phyloP scores from a whole-genome alignment of 2,329 filamentous ascomycete genomes.

The Aspergillus melleus region DNA sequence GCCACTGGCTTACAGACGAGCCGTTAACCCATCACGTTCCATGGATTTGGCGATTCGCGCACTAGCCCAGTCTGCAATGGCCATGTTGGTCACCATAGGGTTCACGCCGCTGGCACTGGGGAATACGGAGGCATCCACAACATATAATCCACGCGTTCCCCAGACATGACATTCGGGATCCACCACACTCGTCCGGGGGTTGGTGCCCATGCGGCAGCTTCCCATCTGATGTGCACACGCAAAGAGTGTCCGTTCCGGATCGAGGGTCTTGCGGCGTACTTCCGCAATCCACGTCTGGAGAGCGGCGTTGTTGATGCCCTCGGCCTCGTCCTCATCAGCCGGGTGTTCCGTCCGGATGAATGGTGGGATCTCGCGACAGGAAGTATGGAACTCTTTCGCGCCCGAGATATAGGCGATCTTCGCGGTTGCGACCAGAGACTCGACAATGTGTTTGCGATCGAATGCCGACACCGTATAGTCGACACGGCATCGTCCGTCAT shows the following conservation, averaged over 20 bases:
- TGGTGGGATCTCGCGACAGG: constrained; percentile 61
- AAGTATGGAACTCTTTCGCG: constrained; percentile 74
- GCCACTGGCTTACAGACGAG: constrained; percentile 23
- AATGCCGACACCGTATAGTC: constrained; percentile 70
- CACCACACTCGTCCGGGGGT: constrained; percentile 44
- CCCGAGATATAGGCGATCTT: constrained; percentile 78
- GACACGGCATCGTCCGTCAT: constrained; percentile 64
- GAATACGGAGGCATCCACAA: constrained; percentile 52
- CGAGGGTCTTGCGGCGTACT: constrained; percentile 47
- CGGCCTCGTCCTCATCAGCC: constrained; percentile 26
- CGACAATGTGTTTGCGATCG: constrained; percentile 70
- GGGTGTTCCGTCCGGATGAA: constrained; percentile 55
- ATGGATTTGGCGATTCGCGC: constrained; percentile 38
- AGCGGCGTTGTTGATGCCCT: constrained; percentile 54
- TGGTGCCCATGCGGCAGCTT: constrained; percentile 49
- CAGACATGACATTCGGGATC: constrained; percentile 48
- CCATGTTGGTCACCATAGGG: constrained; percentile 55
- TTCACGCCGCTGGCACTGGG: constrained; percentile 54
- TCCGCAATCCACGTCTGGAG: constrained; percentile 58
- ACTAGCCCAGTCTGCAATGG: constrained; percentile 49
- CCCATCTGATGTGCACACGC: constrained; percentile 56
- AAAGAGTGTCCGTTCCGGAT: constrained; percentile 45
- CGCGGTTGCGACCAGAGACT: constrained; percentile 69
- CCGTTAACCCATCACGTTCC: constrained; percentile 19
- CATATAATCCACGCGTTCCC: constrained; percentile 48